Percentiles rank a stretch among this genome's conserved stretches.
Conservation (phyloP, 2,329 filamentous ascomycete species). For the Penicillium sp. region DNA sequence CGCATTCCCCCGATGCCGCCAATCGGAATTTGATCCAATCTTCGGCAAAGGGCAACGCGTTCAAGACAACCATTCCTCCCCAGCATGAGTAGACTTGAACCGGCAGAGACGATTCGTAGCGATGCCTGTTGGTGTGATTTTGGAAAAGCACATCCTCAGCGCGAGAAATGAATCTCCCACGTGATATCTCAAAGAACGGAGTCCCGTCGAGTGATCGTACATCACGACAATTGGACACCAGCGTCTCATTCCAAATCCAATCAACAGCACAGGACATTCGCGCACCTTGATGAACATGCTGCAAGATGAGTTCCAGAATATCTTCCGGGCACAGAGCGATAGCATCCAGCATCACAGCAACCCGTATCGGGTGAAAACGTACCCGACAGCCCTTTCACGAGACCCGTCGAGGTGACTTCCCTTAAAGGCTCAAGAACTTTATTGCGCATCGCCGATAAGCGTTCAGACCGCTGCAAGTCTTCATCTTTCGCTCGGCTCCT, state of each 20-base stretch:
- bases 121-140: neutral
- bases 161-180: slow-evolving; percentile 46
- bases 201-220: slow-evolving; percentile 52
- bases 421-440: slow-evolving; percentile 6
- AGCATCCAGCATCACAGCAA: slow-evolving; percentile 50
- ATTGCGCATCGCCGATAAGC: slow-evolving; percentile 5
- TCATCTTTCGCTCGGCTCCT: neutral
- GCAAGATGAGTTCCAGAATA: slow-evolving; percentile 44
- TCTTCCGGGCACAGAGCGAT: slow-evolving; percentile 38
- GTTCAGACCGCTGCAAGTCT: neutral
- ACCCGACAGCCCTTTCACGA: slow-evolving; percentile 30
- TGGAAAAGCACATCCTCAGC: slow-evolving; percentile 43
- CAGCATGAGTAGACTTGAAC: neutral
- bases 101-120: neutral
- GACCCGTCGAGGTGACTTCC: neutral
- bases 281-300: slow-evolving; percentile 43
- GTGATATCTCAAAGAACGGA: slow-evolving; percentile 50
- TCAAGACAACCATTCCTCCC: neutral
- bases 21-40: neutral
- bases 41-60: slow-evolving; percentile 39
- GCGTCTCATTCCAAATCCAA: slow-evolving; percentile 48
- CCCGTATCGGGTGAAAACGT: slow-evolving; percentile 35
- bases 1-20: slow-evolving; percentile 42
- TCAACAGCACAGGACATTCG: slow-evolving; percentile 57
- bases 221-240: slow-evolving; percentile 16